Evolutionary conservation across 768 basidiomycete species (phyloP).

Genomic region (Hypholoma fasciculare): DNA sequence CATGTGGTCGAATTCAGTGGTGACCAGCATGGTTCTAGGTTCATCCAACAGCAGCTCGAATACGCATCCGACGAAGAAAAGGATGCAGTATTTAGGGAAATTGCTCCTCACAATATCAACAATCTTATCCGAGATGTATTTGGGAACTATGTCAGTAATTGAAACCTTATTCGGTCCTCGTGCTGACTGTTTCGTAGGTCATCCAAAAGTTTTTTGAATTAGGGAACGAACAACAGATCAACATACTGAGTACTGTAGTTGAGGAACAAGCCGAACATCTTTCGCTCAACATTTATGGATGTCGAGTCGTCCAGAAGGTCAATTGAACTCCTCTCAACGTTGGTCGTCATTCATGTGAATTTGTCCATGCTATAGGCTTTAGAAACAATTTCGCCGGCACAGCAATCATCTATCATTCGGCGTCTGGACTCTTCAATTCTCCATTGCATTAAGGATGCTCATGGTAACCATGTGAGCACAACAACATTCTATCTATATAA

Average conservation of each 20-base stretch:
- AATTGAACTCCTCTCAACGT: not conserved
- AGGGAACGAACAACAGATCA: slow-evolving; percentile 76
- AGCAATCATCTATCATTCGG: slow-evolving; percentile 72
- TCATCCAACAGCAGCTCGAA: slow-evolving; percentile 84
- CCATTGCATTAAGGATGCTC: slow-evolving; percentile 85
- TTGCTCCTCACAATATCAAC: slow-evolving; percentile 72
- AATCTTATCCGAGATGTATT: slow-evolving; percentile 90
- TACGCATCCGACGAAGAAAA: slow-evolving; percentile 71
- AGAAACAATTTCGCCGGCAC: slow-evolving; percentile 76
- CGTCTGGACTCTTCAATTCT: slow-evolving; percentile 82
- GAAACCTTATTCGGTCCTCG: not conserved
- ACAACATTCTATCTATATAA: not conserved
- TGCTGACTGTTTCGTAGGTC: slow-evolving; percentile 49
- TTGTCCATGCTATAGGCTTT: slow-evolving; percentile 61
- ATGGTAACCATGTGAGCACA: slow-evolving; percentile 85
- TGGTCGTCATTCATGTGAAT: not conserved
- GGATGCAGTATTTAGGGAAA: slow-evolving; percentile 82
- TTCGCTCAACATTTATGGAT: slow-evolving; percentile 93
- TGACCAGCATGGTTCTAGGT: slow-evolving; percentile 97
- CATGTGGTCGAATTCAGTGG: slow-evolving; percentile 89
- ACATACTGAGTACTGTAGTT: slow-evolving; percentile 67
- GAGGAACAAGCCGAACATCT: slow-evolving; percentile 75
- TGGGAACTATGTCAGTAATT: slow-evolving; percentile 83
- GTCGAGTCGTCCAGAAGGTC: slow-evolving; percentile 94
- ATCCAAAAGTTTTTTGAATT: slow-evolving; percentile 93